Conservation (phyloP, 139 green algal species). For the Volvox reticuliferus region DNA sequence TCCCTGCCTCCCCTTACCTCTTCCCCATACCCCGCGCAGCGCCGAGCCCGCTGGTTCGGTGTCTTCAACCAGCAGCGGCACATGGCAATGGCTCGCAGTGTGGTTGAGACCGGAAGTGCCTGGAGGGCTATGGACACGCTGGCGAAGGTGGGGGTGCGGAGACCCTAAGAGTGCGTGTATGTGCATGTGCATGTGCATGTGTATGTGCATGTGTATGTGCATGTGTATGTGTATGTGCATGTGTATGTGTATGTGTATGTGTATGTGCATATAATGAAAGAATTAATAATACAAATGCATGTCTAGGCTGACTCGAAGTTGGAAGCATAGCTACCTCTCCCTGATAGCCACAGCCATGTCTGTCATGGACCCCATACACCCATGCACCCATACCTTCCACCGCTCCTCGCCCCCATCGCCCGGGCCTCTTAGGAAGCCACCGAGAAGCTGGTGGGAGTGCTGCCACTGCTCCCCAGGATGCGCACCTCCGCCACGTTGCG, state of each 20-base stretch:
- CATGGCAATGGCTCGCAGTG: constrained; percentile 26
- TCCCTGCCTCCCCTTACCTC: not conserved
- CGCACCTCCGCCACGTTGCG: constrained; percentile 1
- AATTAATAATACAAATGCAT: too few relatives aligned
- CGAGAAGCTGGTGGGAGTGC: not conserved
- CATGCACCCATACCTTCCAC: not conserved
- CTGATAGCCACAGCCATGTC: too few relatives aligned
- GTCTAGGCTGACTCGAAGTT: too few relatives aligned
- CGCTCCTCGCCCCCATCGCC: not conserved
- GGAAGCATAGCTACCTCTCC: too few relatives aligned
- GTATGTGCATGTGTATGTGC: too few relatives aligned
- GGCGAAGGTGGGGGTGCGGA: constrained; percentile 2
- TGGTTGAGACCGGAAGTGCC: constrained; percentile 36
- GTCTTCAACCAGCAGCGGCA: constrained; percentile 20
- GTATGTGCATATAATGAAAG: too few relatives aligned
- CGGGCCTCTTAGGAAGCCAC: constrained; percentile 2
- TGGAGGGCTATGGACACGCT: constrained; percentile 28
- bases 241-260: too few relatives aligned
- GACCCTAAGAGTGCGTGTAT: too few relatives aligned
- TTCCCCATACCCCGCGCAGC: not conserved
- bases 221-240: too few relatives aligned
- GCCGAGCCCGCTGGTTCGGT: constrained; percentile 18
- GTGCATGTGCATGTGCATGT: too few relatives aligned
- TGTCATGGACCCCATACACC: not conserved
- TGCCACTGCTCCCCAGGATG: constrained; percentile 29